Conservation (phyloP, 305 asterid genomes). For the Euphrasia arctica region DNA sequence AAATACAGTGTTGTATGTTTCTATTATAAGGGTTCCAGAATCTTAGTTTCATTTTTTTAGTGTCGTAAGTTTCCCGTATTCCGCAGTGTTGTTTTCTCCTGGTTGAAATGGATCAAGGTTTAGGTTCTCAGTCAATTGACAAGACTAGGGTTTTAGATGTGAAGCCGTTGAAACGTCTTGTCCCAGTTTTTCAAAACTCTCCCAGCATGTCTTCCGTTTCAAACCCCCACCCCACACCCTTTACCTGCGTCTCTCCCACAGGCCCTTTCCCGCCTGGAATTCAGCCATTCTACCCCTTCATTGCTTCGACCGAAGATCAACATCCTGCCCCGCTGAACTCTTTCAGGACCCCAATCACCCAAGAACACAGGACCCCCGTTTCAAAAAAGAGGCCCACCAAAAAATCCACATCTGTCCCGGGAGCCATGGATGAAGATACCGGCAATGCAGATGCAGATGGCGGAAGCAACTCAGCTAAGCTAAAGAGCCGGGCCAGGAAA, state of each 20-base stretch:
- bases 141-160: constrained; percentile 67
- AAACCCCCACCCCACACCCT: constrained; percentile 54
- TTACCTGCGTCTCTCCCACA: constrained; percentile 60
- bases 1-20: constrained; percentile 11
- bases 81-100: constrained; percentile 19
- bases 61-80: constrained; percentile 5
- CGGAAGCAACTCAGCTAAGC: constrained; percentile 42
- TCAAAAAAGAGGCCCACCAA: constrained; percentile 34
- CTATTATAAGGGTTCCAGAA: background rate
- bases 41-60: constrained; percentile 2
- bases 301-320: constrained; percentile 34
- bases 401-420: constrained; percentile 25
- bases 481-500: constrained; percentile 47
- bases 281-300: constrained; percentile 73
- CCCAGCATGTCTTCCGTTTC: constrained; percentile 47
- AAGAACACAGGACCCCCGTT: constrained; percentile 44
- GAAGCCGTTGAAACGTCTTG: constrained; percentile 72
- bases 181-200: constrained; percentile 67
- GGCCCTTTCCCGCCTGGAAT: constrained; percentile 81
- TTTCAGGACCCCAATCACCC: constrained; percentile 54
- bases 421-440: constrained; percentile 30
- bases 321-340: constrained; percentile 70
- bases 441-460: constrained; percentile 29
- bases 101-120: constrained; percentile 63
- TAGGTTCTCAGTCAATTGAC: constrained; percentile 49